phyloP scores from a whole-genome alignment of 2,329 filamentous ascomycete genomes.

The Aureobasidium sp. region DNA sequence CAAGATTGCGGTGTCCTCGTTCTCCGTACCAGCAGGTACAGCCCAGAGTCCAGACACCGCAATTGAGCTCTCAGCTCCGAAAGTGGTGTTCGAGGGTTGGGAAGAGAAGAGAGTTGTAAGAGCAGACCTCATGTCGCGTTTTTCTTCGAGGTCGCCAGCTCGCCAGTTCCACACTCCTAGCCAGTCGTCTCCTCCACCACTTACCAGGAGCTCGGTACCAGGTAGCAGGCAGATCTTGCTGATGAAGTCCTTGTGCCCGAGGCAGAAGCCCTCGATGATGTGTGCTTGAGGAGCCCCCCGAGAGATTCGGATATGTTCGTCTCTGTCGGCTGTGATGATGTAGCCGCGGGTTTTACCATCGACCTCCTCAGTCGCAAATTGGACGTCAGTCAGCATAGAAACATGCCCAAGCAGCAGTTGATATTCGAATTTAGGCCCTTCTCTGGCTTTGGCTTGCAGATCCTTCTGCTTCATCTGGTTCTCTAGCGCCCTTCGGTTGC shows the following conservation, averaged over 20 bases:
- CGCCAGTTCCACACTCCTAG: conserved; percentile 80
- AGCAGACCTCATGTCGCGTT: conserved; percentile 38
- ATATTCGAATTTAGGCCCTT: conserved; percentile 55
- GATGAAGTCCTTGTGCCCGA: conserved; percentile 81
- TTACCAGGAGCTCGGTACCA: conserved; percentile 58
- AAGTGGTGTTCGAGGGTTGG: conserved; percentile 10
- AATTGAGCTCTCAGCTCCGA: conserved; percentile 18
- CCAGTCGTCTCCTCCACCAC: conserved; percentile 75
- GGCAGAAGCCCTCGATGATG: conserved; percentile 80
- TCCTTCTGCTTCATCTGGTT: conserved; percentile 44
- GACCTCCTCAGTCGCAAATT: conserved; percentile 42
- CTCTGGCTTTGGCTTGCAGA: conserved; percentile 35
- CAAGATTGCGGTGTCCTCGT: conserved; percentile 22
- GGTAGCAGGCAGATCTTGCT: conserved; percentile 61
- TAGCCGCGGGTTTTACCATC: conserved; percentile 44
- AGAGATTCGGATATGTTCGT: conserved; percentile 83
- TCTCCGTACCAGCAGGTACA: conserved; percentile 14
- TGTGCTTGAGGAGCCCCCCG: conserved; percentile 73
- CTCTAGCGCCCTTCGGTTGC: conserved; percentile 50
- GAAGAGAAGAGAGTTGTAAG: conserved; percentile 11
- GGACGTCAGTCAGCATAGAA: conserved; percentile 78
- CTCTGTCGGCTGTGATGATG: conserved; percentile 59
- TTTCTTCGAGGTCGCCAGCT: conserved; percentile 44
- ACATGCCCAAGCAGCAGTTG: conserved; percentile 83
- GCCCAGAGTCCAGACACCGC: conserved; percentile 46